Base-by-base conservation (phyloP, 805 yeast species). In the Candida xiaguanensis region DNA sequence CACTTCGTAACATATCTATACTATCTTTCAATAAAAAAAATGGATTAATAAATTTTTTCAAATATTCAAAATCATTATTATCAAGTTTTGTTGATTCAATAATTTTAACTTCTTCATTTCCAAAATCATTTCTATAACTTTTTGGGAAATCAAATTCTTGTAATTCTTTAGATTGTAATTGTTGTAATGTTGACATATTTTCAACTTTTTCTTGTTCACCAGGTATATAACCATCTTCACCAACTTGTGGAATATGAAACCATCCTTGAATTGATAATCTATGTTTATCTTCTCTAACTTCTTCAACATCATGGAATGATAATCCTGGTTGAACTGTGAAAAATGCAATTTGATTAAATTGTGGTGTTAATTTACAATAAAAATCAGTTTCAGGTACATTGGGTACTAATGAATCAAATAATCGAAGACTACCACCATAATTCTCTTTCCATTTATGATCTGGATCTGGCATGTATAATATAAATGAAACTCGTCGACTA, bases 281-380 rank as follows among this genome's bases (percentile, higher is more conserved):
- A 46, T 89, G 95, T 55, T 83, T 86, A 55, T 90, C 95, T 1
- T 82, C 95, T 44, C 82, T 75, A 1, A 95, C 99, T 59, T 93
- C 99, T 63, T 95, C 98, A 9, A 93, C 99, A 52, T 95, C 99
- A 59, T 93, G 99, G 74, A 93, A 93, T 2, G 96, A 85, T 35
- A 83, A 75, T 0, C 99, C 99, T 0, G 99, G 99, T 56, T 89
- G 93, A 11, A 93, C 98, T 4, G 85, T 83, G 71, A 93, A 93
- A 55, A 93, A 87, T 0, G 98, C 96, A 55, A 93, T 82, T 61
- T 93, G 97, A 58, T 93, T 93, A 72, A 93, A 93, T 49, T 86
- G 95, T 1, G 99, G 99, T 0, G 88, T 84, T 26, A 93, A 66
- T 50, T 80, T 80, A 19, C 73, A 70, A 22, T 74, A 63, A 47